Conservation (phyloP, 331 rosid genomes). For the Quercus lobata region DNA sequence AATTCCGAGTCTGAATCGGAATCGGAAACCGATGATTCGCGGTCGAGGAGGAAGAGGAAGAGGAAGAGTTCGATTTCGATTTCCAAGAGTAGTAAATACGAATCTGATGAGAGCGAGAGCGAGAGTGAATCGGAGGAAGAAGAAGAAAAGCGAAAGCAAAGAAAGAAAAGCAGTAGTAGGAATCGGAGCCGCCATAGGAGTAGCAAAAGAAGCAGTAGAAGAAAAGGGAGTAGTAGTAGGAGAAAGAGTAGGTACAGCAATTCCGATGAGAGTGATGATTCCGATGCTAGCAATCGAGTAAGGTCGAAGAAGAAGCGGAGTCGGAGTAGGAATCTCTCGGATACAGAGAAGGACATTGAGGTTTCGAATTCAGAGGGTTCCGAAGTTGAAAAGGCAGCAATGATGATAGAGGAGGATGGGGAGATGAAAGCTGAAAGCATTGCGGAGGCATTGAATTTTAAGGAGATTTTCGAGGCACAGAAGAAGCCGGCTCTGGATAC, state of each 20-base stretch:
- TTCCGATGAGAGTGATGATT: constrained; percentile 43
- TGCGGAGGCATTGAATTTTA: constrained; percentile 54
- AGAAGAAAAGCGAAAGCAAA: background rate
- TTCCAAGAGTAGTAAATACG: constrained; percentile 27
- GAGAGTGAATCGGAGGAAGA: constrained; percentile 29
- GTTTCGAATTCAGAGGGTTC: too few species aligned
- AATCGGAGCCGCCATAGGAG: too few species aligned
- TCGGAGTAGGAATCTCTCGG: too few species aligned
- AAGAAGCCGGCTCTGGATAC: constrained; percentile 56
- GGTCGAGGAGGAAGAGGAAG: constrained; percentile 30
- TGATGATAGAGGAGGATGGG: constrained; percentile 28
- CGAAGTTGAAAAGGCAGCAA: too few species aligned
- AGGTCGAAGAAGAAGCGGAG: constrained; percentile 30
- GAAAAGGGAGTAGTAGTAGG: too few species aligned
- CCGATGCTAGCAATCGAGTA: constrained; percentile 19
- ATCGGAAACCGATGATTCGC: constrained; percentile 28
- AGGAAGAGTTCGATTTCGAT: constrained; percentile 23
- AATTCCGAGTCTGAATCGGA: too few species aligned
- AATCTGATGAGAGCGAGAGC: constrained; percentile 29
- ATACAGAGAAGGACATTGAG: too few species aligned
- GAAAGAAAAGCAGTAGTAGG: too few species aligned
- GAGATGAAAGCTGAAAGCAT: constrained; percentile 27
- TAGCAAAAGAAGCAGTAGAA: too few species aligned
- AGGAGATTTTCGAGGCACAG: constrained; percentile 69
- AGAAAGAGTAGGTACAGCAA: constrained; percentile 41